Evolutionary conservation across 768 basidiomycete species (phyloP).

Genomic region (Collybia sp.): DNA sequence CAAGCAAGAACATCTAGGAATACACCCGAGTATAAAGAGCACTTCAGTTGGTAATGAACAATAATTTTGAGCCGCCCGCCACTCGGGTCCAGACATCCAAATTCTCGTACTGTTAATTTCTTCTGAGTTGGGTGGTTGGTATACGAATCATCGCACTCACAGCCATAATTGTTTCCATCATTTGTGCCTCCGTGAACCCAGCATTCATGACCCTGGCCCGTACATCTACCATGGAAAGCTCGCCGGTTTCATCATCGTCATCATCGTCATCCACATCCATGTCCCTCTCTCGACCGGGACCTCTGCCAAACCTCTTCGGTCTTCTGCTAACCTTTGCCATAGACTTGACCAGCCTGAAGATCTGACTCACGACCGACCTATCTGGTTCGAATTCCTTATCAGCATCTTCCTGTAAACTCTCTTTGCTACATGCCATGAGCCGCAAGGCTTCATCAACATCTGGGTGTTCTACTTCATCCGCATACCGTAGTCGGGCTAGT

Average conservation of each 20-base stretch:
- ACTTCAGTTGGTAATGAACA: conserved; percentile 39
- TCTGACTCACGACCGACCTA: conserved; percentile 74
- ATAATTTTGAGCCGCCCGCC: conserved; percentile 80
- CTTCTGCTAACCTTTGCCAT: conserved; percentile 57
- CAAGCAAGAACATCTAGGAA: no score
- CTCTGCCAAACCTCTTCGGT: conserved; percentile 57
- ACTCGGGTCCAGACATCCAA: conserved; percentile 77
- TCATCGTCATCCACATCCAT: conserved; percentile 62
- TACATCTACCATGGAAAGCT: conserved; percentile 83
- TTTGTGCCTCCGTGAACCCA: conserved; percentile 88
- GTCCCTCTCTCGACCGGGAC: conserved; percentile 66
- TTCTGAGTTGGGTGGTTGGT: conserved; percentile 9
- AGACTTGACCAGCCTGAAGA: conserved; percentile 87
- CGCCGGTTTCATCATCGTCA: conserved; percentile 59
- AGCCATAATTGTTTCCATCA: conserved; percentile 80
- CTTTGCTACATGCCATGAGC: conserved; percentile 96
- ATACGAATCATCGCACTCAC: conserved; percentile 37
- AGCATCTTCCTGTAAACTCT: conserved; percentile 79
- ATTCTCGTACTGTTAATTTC: conserved; percentile 70
- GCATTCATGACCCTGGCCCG: conserved; percentile 79
- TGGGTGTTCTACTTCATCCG: conserved; percentile 69
- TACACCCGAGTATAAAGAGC: no score
- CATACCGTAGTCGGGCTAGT: conserved; percentile 85
- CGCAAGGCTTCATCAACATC: conserved; percentile 97
- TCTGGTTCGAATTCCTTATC: conserved; percentile 70